Percentiles rank a stretch among this genome's conserved stretches.
Conservation (phyloP, 2,329 filamentous ascomycete genomes). For the Botrytis aclada region DNA sequence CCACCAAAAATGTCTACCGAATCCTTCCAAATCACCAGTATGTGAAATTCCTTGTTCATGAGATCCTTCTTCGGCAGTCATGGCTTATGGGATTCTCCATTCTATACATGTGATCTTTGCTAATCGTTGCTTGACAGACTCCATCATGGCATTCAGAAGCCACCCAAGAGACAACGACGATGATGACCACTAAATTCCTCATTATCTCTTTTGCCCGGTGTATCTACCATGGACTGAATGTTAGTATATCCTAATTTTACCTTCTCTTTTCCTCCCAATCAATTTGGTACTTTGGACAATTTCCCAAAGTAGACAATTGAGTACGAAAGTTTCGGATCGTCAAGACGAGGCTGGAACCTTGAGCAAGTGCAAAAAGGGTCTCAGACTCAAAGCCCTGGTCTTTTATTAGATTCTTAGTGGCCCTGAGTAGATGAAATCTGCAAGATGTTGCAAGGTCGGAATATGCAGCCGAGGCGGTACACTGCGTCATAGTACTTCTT, state of each 20-base stretch:
- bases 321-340: conserved; percentile 2
- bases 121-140: conserved; percentile 1
- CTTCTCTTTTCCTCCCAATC: not conserved
- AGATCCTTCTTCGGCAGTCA: not conserved
- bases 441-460: conserved; percentile 2
- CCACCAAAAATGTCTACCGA: conserved; percentile 6
- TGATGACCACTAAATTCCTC: conserved; percentile 17
- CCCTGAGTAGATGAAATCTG: conserved; percentile 9
- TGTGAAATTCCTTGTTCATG: conserved; percentile 7
- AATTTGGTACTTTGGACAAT: not conserved
- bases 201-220: not conserved
- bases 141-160: conserved; percentile 8
- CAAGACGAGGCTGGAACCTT: conserved; percentile 20
- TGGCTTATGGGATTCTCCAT: not conserved
- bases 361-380: conserved; percentile 13
- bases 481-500: conserved; percentile 6
- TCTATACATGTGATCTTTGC: not conserved
- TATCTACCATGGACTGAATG: conserved; percentile 8
- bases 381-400: conserved; percentile 8
- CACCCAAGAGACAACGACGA: conserved; percentile 21
- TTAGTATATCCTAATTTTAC: conserved; percentile 13
- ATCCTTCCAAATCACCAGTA: conserved; percentile 15
- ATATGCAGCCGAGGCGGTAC: conserved; percentile 11
- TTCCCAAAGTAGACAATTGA: conserved; percentile 10
- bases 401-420: conserved; percentile 17